Evolutionary conservation across 371 early-diverging fungal species (phyloP).

Genomic region (Syncephalastrum monosporum): DNA sequence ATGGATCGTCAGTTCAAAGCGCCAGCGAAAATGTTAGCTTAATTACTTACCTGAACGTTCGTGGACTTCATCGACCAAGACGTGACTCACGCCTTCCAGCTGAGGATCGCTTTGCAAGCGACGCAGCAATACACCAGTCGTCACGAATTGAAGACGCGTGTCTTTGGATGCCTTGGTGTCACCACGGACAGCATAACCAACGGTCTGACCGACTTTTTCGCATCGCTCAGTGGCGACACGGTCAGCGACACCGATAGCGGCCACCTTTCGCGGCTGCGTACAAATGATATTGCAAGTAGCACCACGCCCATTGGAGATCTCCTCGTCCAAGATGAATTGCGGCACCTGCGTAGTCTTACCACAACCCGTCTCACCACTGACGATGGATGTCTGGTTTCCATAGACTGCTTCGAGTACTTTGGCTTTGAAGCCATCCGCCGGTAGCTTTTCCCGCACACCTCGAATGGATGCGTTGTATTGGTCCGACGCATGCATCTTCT

Average conservation of each 20-base stretch:
- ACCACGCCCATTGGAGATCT: constrained; percentile 53
- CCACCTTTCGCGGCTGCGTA: constrained; percentile 94
- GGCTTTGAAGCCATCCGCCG: constrained; percentile 60
- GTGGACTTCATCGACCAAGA: constrained; percentile 84
- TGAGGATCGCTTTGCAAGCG: constrained; percentile 71
- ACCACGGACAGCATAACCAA: constrained; percentile 65
- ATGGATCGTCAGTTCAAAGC: neutral
- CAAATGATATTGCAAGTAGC: constrained; percentile 73
- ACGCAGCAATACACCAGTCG: constrained; percentile 82
- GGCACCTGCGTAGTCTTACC: constrained; percentile 90
- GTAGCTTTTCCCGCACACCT: constrained; percentile 55
- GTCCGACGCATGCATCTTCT: constrained; percentile 25
- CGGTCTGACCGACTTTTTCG: constrained; percentile 50
- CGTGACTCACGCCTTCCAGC: constrained; percentile 61
- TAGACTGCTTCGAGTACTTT: constrained; percentile 56
- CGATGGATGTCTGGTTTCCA: constrained; percentile 57
- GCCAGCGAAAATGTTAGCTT: neutral
- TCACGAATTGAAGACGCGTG: constrained; percentile 81
- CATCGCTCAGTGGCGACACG: constrained; percentile 75
- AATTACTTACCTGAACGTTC: constrained; percentile 59
- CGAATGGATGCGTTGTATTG: constrained; percentile 53
- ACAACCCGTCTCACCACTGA: constrained; percentile 83
- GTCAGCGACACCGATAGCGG: constrained; percentile 85
- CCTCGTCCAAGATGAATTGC: constrained; percentile 82
- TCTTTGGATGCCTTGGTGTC: constrained; percentile 57